These are phyloP conservation scores for Cladosporium sp. DNA, from an alignment of 2,329 filamentous ascomycete genomes.

Conservation along the genomic window DNA sequence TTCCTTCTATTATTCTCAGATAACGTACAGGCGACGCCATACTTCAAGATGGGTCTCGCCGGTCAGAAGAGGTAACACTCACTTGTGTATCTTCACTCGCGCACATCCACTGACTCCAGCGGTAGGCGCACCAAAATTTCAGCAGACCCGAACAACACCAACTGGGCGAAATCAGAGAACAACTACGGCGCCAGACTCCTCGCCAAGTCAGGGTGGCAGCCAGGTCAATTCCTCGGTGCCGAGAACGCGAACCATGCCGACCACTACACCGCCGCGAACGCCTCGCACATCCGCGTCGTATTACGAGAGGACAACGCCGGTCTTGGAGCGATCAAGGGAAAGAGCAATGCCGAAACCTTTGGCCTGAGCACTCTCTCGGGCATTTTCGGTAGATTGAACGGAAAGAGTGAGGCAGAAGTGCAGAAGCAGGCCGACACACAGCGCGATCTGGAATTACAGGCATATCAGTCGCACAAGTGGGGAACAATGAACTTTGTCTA, in stretches of 20 bases:
- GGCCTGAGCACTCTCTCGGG: conserved; percentile 85
- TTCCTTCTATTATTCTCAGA: not conserved
- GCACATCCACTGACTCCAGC: conserved; percentile 24
- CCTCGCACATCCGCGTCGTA: conserved; percentile 77
- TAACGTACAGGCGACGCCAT: not conserved
- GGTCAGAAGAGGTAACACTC: conserved; percentile 18
- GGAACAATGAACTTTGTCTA: conserved; percentile 81
- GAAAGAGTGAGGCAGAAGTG: conserved; percentile 70
- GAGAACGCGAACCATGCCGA: conserved; percentile 70
- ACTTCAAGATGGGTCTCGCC: conserved; percentile 19
- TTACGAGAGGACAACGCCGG: conserved; percentile 91
- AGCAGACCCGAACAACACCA: conserved; percentile 91
- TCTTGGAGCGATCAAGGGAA: conserved; percentile 74
- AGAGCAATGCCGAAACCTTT: conserved; percentile 66
- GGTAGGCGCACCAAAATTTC: conserved; percentile 66
- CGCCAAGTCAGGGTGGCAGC: conserved; percentile 82
- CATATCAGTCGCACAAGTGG: conserved; percentile 71
- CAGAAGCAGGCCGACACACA: conserved; percentile 59
- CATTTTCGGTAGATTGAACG: conserved; percentile 83
- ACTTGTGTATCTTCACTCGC: not conserved
- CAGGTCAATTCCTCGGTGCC: conserved; percentile 77
- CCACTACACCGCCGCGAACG: conserved; percentile 73
- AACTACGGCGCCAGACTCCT: conserved; percentile 90
- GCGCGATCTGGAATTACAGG: conserved; percentile 44
- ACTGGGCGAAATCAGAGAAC: conserved; percentile 78